These are phyloP conservation scores for Gautieria morchelliformis DNA, from an alignment of 768 basidiomycete genomes.

Conservation along the genomic window DNA sequence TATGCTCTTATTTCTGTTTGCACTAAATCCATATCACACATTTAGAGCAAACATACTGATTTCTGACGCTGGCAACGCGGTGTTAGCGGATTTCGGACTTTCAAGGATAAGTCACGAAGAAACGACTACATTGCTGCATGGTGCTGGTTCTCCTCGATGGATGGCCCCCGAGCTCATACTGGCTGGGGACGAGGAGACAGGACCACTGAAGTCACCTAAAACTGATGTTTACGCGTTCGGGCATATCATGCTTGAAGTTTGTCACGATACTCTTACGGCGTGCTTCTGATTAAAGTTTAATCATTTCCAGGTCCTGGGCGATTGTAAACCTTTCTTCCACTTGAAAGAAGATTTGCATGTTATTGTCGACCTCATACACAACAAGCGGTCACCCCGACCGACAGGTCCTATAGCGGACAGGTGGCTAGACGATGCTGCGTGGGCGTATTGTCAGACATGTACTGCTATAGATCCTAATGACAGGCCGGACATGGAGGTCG, in stretches of 20 bases:
- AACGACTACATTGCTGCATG: conserved; percentile 17
- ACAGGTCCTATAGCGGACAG: background rate
- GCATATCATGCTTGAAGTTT: conserved; percentile 6
- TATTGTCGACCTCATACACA: conserved; percentile 6
- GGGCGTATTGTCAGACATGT: conserved; percentile 4
- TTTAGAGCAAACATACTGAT: conserved; percentile 40
- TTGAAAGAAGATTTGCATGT: conserved; percentile 6
- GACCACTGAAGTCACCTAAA: background rate
- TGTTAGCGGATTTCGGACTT: conserved; percentile 43
- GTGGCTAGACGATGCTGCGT: conserved; percentile 1
- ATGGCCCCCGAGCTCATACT: conserved; percentile 23
- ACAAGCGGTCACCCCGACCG: background rate
- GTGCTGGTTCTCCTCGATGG: conserved; percentile 22
- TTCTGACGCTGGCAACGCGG: conserved; percentile 30
- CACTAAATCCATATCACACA: conserved; percentile 15
- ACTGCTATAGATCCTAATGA: conserved; percentile 1
- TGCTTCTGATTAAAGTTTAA: background rate
- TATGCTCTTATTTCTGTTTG: background rate
- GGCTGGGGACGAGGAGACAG: background rate
- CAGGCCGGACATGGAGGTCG: background rate
- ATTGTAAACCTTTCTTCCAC: conserved; percentile 5
- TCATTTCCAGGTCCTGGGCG: background rate
- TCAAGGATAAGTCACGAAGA: conserved; percentile 15
- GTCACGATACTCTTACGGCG: background rate
- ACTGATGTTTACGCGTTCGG: conserved; percentile 7